Evolutionary conservation across 2,329 filamentous ascomycete genomes (phyloP), one percentile per base, ranked within the genome.

Genomic region (Didymellaceae sp.): DNA sequence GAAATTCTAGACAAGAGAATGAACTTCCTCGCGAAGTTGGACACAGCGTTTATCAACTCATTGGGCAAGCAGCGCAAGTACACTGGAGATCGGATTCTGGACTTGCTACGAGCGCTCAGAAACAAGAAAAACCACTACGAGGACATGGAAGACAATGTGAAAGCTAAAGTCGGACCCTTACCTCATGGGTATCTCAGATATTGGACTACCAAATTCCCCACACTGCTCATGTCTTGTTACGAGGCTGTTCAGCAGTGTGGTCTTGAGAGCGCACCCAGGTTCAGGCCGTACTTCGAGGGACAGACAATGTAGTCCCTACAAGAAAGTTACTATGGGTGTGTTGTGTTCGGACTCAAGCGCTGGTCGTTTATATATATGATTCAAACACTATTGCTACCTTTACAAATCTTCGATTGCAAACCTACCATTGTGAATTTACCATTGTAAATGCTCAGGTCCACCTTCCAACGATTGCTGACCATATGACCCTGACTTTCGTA

Each of bases 121-220:
- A 99, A 99, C 75, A 99, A 99, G 82, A 90, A 89, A 65, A 96
- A 97, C 58, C 94, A 99, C 70, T 99, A 97, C 71, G 92, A 96
- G 67, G 94, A 99, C 71, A 93, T 99, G 90, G 83, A 89, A 6
- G 89, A 92, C 11, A 77, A 85, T 39, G 82, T 96, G 56, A 93
- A 87, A 74, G 78, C 79, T 40, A 80, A 82, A 62, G 89, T 96
- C 0, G 91, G 91, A 0, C 76, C 86, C 7, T 69, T 93, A 52
- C 88, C 91, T 0, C 86, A 91, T 11, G 90, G 90, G 0, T 97
- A 96, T 67, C 77, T 96, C 34, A 80, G 80, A 9, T 96, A 95
- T 67, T 97, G 91, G 90, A 89, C 88, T 0, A 78, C 83, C 6
- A 80, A 84, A 50, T 97, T 97, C 66, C 91, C 91, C 3, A 85